Evolutionary conservation across 2,329 filamentous ascomycete species (phyloP).

Genomic region (Fusarium goolgardi): DNA sequence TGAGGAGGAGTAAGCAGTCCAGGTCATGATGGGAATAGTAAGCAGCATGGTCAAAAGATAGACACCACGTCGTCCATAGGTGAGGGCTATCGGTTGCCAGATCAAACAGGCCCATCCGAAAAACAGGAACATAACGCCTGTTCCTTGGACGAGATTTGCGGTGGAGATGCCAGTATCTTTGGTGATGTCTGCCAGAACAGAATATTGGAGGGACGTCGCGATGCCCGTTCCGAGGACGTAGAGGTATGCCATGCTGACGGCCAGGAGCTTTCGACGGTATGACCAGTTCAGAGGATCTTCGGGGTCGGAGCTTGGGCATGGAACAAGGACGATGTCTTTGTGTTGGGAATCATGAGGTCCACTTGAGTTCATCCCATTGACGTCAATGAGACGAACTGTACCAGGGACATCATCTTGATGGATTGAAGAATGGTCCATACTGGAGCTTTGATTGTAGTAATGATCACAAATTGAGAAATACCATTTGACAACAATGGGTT

Average conservation of each 20-base stretch:
- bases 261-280: background rate
- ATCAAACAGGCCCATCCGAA: slow-evolving; percentile 4
- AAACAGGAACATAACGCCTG: slow-evolving; percentile 7
- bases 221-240: slow-evolving; percentile 7
- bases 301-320: slow-evolving; percentile 1
- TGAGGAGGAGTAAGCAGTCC: background rate
- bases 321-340: slow-evolving; percentile 8
- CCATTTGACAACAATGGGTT: background rate
- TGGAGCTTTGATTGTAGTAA: background rate
- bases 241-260: slow-evolving; percentile 5
- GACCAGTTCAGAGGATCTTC: slow-evolving; percentile 15
- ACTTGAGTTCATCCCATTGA: slow-evolving; percentile 1
- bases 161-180: slow-evolving; percentile 9
- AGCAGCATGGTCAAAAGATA: background rate
- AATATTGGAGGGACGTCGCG: slow-evolving; percentile 3
- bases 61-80: slow-evolving; percentile 1
- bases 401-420: slow-evolving; percentile 4
- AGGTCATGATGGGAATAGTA: slow-evolving; percentile 4
- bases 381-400: slow-evolving; percentile 6
- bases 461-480: background rate
- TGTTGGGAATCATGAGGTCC: slow-evolving; percentile 8
- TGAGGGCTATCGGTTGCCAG: background rate
- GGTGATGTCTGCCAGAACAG: slow-evolving; percentile 2
- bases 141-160: slow-evolving; percentile 4
- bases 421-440: background rate